Conservation (phyloP, 2,329 filamentous ascomycete genomes). For the Ophiostoma sp. region DNA sequence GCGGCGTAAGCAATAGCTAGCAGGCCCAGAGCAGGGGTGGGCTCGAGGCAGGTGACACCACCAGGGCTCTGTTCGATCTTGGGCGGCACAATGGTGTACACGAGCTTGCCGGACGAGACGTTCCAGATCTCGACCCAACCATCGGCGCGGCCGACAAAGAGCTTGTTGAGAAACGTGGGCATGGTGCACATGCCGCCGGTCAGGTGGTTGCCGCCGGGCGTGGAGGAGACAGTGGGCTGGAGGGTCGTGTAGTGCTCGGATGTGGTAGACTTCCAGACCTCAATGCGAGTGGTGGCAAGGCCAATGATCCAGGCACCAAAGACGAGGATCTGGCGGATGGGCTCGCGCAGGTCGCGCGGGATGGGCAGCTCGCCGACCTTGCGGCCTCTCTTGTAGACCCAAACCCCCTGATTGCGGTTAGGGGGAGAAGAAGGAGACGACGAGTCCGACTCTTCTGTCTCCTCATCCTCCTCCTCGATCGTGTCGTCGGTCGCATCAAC, state of each 20-base stretch:
- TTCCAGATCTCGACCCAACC: constrained; percentile 98
- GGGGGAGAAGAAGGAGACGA: constrained; percentile 11
- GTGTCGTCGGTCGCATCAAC: constrained; percentile 10
- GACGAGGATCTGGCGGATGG: constrained; percentile 69
- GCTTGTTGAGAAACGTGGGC: constrained; percentile 94
- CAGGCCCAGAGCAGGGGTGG: constrained; percentile 75
- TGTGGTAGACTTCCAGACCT: constrained; percentile 81
- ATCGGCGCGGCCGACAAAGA: constrained; percentile 81
- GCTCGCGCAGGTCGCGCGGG: constrained; percentile 60
- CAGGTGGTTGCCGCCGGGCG: constrained; percentile 61
- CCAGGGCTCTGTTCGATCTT: constrained; percentile 52
- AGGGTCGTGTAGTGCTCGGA: constrained; percentile 89
- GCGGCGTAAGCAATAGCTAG: constrained; percentile 82
- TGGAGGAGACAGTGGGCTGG: constrained; percentile 50
- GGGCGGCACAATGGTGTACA: constrained; percentile 82
- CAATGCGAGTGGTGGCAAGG: constrained; percentile 66
- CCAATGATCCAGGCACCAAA: constrained; percentile 91
- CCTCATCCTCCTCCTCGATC: constrained; percentile 10
- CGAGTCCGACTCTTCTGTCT: not conserved
- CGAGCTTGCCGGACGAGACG: constrained; percentile 79
- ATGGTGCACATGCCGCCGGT: constrained; percentile 77
- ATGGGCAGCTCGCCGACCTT: constrained; percentile 69
- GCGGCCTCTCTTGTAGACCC: constrained; percentile 89
- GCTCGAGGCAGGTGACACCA: constrained; percentile 78
- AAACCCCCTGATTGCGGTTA: constrained; percentile 58